Evolutionary conservation across 208 protist genomes (phyloP), one percentile per base, ranked within the genome.

Genomic region (Wallacemonas collosoma): DNA sequence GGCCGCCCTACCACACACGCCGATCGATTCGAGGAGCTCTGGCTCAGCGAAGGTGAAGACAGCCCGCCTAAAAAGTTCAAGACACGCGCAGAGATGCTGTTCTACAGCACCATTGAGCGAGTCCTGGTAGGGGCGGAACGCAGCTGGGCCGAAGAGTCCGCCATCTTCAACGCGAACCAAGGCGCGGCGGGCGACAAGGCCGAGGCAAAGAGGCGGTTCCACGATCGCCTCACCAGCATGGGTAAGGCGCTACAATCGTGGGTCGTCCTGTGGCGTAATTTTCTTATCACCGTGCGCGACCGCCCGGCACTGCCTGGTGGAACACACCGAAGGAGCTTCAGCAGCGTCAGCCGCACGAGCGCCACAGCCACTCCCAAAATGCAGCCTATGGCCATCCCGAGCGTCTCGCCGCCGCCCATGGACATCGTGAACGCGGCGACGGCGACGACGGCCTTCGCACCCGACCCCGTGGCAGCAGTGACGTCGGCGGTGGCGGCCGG

Each of bases 11-110:
- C 61, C 63, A 92, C 79, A 26, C 81, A 96, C 70, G 75, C 82
- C 1, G 89, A 93, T 70, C 86, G 88, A n/a, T 96, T 96, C 75
- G 61, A 81, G 36, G 88, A 89, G 68, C 82, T 96, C 12, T 96
- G 91, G 91, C 62, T 94, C 12, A 68, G 75, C 11, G 61, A 66
- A 54, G 85, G 82, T 38, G 48, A 51, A 7, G 54, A 72, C 56
- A 54, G 64, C 53, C n/a, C n/a, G 9, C 64, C 72, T 36, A 81
- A 85, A 56, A 96, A 96, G 78, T 96, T 94, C 51, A 77, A 80
- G 44, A 85, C 85, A 1, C 84, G 91, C 26, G 76, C 75, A 15
- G 91, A 96, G 71, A 81, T 94, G 81, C 79, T 94, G 35, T 94
- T 82, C 71, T 91, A 81, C 71, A 83, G 64, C 53, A 74, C 82